These are phyloP conservation scores for Thalassiosira profunda DNA, from an alignment of 108 stramenopile genomes.

Conservation along the genomic window DNA sequence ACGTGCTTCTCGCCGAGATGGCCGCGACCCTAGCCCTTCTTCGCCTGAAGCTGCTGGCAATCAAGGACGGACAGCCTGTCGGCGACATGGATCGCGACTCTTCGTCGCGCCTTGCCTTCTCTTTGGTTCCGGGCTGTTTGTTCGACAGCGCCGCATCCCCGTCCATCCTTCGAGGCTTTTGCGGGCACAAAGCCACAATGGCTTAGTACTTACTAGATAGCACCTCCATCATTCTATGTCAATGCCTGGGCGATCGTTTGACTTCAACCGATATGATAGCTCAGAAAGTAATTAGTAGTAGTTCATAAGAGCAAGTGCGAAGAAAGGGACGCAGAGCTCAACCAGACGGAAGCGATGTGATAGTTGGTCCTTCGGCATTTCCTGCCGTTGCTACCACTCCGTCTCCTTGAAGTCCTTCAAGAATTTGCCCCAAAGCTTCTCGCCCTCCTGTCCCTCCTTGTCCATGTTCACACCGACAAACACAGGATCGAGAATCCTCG, in stretches of 20 bases:
- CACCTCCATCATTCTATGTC: too few relatives aligned
- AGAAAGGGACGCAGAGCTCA: too few relatives aligned
- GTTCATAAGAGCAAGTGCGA: too few relatives aligned
- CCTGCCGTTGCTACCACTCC: constrained; percentile 86
- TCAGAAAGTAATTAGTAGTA: too few relatives aligned
- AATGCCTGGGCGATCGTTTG: too few relatives aligned
- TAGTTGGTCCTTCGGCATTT: too few relatives aligned
- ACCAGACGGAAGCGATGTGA: too few relatives aligned
- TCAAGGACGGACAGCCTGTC: constrained; percentile 20
- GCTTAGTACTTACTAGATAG: too few relatives aligned
- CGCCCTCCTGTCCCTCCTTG: constrained; percentile 5
- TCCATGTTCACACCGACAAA: constrained; percentile 64
- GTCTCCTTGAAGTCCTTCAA: constrained; percentile 89
- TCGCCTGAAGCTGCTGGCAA: constrained; percentile 27
- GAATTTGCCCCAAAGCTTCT: constrained; percentile 73
- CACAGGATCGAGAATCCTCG: constrained; percentile 87
- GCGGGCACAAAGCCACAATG: too few relatives aligned
- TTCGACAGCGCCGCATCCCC: not conserved
- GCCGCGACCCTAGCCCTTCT: constrained; percentile 9
- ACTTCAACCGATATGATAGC: too few relatives aligned
- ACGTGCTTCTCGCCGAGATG: constrained; percentile 24
- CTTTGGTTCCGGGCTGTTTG: constrained; percentile 21
- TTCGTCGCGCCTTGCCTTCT: constrained; percentile 16
- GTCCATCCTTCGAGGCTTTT: constrained; percentile 37
- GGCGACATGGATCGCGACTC: not conserved